Base-by-base conservation (phyloP, 2,329 filamentous ascomycete genomes). In the Fusarium mundagurra region DNA sequence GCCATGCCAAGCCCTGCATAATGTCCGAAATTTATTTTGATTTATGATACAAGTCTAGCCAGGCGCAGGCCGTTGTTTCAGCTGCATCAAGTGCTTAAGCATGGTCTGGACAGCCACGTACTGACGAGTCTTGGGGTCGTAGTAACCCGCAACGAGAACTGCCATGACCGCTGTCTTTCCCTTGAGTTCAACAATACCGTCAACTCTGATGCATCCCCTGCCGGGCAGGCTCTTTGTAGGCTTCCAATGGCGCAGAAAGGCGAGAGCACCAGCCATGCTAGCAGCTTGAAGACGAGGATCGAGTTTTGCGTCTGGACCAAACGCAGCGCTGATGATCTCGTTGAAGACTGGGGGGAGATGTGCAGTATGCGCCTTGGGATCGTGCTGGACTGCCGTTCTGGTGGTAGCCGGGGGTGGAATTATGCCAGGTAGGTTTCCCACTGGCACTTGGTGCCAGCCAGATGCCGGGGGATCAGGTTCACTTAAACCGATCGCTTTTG, bases 131-230 rank as follows among this genome's bases (percentile, higher is more conserved):
- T 89, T 87, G 4, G 89, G 89, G 76, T 91, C 85, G 80, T 88
- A 92, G 80, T 86, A 89, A 5, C 84, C 87, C 17, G 80, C 67
- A 5, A 89, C 88, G 67, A 90, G 87, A 18, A 91, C 81, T 6
- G 85, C 84, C 62, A 91, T 77, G 57, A 83, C 82, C 2, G 85
- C 85, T 29, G 80, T 84, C 5, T 85, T 78, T 5, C 87, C 84
- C 45, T 86, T 82, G 5, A 91, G 65, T 70, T 90, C 87, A 5
- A 92, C 85, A 17, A 90, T 78, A 1, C 90, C 90, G 22, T 86
- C 86, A 3, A 91, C 83, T 4, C 82, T 78, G 53, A 91, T 82
- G 59, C 85, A 86, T 9, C 90, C 90, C 17, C 86, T 82, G 10
- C 85, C 86, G 0, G 88, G 87, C 5, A 83, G 80, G 13, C 81